These are phyloP conservation scores for Gaertneriomyces sp. DNA, from an alignment of 192 early-diverging fungal species.

Conservation along the genomic window DNA sequence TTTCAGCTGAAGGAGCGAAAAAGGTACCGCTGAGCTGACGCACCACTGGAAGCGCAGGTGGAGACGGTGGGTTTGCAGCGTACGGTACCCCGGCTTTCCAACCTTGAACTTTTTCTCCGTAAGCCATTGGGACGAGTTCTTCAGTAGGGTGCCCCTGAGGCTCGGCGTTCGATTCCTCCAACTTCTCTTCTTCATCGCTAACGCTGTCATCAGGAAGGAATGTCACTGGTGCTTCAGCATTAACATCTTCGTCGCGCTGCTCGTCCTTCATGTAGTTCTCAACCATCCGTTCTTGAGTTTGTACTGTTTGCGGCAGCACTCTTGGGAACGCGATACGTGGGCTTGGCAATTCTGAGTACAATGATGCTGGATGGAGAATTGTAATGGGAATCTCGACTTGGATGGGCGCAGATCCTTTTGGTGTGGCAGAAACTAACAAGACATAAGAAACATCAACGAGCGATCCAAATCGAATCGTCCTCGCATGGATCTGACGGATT, in stretches of 20 bases:
- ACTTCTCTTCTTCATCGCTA: not conserved
- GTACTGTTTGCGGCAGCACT: too few relatives aligned
- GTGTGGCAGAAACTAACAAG: conserved; percentile 33
- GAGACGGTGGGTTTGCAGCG: not conserved
- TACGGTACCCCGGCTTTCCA: not conserved
- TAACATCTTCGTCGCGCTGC: too few relatives aligned
- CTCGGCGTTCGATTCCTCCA: not conserved
- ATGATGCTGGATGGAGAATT: conserved; percentile 42
- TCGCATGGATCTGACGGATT: conserved; percentile 22
- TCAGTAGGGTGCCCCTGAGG: not conserved
- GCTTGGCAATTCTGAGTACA: conserved; percentile 25
- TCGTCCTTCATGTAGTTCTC: too few relatives aligned
- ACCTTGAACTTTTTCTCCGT: not conserved
- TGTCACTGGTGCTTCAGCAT: not conserved
- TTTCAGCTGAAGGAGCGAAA: too few relatives aligned
- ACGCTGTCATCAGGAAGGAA: not conserved
- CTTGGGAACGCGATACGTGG: too few relatives aligned
- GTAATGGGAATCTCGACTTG: conserved; percentile 44
- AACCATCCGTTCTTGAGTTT: too few relatives aligned
- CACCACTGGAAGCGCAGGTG: not conserved
- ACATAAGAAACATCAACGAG: conserved; percentile 48
- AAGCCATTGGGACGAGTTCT: not conserved
- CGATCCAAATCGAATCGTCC: conserved; percentile 33
- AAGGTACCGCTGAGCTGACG: too few relatives aligned
- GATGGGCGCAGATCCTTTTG: conserved; percentile 13